Percentiles rank a stretch among this genome's conserved stretches.
Evolutionary conservation across 2,329 filamentous ascomycete genomes (phyloP).

Genomic region (Cercospora beticola): DNA sequence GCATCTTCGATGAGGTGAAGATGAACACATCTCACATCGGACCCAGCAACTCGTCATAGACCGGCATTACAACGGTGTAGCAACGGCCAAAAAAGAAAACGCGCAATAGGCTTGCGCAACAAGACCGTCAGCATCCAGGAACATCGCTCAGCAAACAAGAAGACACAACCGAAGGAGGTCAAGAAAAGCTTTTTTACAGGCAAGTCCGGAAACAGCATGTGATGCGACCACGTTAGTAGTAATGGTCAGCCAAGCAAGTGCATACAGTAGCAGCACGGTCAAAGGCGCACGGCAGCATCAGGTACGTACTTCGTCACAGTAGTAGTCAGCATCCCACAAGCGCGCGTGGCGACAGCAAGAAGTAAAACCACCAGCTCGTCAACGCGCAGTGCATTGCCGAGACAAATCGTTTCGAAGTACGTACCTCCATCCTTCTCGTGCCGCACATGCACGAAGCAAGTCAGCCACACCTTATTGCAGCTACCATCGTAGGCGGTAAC

Average conservation of each 20-base stretch:
- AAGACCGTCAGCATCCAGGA: neutral
- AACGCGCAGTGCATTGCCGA: neutral
- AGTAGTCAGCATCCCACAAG: neutral
- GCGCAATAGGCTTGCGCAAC: neutral
- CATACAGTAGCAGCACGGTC: too few species aligned
- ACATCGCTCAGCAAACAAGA: neutral
- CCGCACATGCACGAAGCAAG: neutral
- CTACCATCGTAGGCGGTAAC: neutral
- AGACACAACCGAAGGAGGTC: neutral
- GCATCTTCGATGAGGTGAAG: neutral
- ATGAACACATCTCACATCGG: neutral
- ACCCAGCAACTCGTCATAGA: neutral
- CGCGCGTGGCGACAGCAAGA: neutral
- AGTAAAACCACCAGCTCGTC: neutral
- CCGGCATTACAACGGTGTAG: neutral
- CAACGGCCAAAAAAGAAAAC: neutral
- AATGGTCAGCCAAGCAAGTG: neutral
- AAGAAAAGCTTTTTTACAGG: neutral
- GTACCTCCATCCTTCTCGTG: neutral
- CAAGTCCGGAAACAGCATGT: neutral
- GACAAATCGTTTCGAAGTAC: neutral
- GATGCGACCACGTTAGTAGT: neutral
- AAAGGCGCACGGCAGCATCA: neutral
- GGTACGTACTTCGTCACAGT: neutral
- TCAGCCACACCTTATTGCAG: neutral